phyloP scores from a whole-genome alignment of 2,329 filamentous ascomycete genomes.

The Colletotrichum sp. region DNA sequence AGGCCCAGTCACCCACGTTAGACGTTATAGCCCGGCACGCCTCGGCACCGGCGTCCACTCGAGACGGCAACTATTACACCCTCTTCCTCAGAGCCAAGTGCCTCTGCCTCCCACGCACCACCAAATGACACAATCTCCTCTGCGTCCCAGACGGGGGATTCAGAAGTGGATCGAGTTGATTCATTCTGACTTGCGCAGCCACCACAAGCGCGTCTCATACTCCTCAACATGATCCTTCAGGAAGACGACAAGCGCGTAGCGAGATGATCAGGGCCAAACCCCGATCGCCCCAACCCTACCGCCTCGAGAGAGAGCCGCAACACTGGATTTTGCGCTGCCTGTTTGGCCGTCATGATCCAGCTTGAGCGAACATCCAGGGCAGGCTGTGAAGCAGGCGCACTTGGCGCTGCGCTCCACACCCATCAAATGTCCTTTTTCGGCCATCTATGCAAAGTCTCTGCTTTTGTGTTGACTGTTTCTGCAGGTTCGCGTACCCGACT shows the following conservation, averaged over 20 bases:
- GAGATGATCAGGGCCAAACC: conserved; percentile 15
- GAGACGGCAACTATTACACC: not conserved
- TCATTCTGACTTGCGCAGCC: conserved; percentile 18
- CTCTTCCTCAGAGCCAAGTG: not conserved
- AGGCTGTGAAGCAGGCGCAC: not conserved
- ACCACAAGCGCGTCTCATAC: conserved; percentile 20
- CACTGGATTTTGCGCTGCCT: not conserved
- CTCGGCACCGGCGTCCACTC: not conserved
- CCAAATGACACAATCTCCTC: conserved; percentile 4
- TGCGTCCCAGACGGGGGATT: not conserved
- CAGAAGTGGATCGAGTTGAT: not conserved
- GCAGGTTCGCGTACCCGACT: not conserved
- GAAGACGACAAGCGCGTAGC: conserved; percentile 20
- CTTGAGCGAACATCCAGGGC: not conserved
- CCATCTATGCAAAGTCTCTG: not conserved
- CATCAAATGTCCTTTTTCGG: not conserved
- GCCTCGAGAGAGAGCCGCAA: conserved; percentile 1
- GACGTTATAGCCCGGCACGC: not conserved
- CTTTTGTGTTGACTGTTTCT: not conserved
- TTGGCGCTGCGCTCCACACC: not conserved
- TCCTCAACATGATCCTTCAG: conserved; percentile 11
- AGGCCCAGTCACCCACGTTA: not conserved
- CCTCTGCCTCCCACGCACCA: not conserved
- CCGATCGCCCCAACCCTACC: conserved; percentile 6
- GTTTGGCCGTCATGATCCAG: not conserved